Evolutionary conservation across 768 basidiomycete species (phyloP), one percentile per base, ranked within the genome.

Genomic region (Tubosaeta sp.): DNA sequence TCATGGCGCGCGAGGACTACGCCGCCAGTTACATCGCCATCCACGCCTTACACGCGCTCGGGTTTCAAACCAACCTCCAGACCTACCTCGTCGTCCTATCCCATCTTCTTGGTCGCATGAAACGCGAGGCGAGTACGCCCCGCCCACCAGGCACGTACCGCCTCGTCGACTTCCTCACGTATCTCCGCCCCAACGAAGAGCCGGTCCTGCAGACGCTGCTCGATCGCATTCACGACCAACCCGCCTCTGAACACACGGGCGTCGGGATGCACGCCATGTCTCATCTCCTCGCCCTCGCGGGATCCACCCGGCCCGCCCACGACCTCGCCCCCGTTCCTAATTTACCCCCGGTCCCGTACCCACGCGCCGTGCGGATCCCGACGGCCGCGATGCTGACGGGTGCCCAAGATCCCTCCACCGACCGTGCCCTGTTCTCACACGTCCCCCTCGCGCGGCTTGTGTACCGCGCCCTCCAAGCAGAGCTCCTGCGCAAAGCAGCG

Each of bases 1-100:
- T 80, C 55, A 61, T 82, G 48, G 60, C 59, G 0, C 57, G 63
- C 10, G 64, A 66, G 3, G 82, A 82, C 62, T 82, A 78, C 51
- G 62, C 76, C 11, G 81, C 69, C 1, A 79, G 77, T 1, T 71
- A 71, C 53, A 58, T 76, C 41, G 64, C 65, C 16, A 50, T 82
- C 9, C 65, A 62, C 21, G 54, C 70, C 9, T 68, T 73, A 48
- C 34, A 42, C 14, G 44, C 52, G 0, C 62, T 71, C 30, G 59
- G 62, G 2, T 59, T 75, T 12, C 55, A 57, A 1, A 58, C 73
- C 12, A 71, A 69, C 29, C 55, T 69, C 7, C 65, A 62, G 38
- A 72, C 71, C 2, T 80, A 79, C 53, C 66, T 66, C 35, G 62
- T 70, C 14, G 67, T 78, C 29, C 11, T 77, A 29, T 68, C 71